phyloP scores from a whole-genome alignment of 805 yeast species.

The Candida easanensis region DNA sequence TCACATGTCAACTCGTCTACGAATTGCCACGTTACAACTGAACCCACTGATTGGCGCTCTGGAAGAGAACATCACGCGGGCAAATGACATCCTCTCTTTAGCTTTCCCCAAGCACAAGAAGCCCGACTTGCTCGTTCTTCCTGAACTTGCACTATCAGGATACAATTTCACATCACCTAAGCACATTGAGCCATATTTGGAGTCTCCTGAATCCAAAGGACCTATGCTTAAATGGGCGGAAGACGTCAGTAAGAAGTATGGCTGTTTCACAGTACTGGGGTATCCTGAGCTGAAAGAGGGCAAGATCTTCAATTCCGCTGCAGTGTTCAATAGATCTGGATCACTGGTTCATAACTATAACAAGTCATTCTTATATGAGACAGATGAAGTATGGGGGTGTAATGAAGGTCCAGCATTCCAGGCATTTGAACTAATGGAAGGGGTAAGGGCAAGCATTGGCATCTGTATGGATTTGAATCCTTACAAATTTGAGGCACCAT shows the following conservation, averaged over 20 bases:
- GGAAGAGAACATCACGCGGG: conserved; percentile 49
- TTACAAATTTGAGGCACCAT: conserved; percentile 78
- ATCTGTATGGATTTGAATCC: conserved; percentile 96
- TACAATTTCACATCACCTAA: conserved; percentile 57
- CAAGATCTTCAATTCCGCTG: conserved; percentile 66
- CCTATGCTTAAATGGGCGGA: conserved; percentile 56
- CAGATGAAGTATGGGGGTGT: conserved; percentile 83
- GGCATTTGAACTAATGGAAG: conserved; percentile 35
- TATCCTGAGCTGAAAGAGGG: conserved; percentile 59
- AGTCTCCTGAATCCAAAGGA: conserved; percentile 40
- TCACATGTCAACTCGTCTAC: conserved; percentile 31
- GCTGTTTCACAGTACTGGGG: conserved; percentile 74
- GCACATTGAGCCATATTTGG: conserved; percentile 56
- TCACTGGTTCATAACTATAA: conserved; percentile 61
- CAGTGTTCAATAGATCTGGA: conserved; percentile 61
- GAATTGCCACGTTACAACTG: conserved; percentile 65
- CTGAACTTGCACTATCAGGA: conserved; percentile 85
- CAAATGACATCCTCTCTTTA: conserved; percentile 30
- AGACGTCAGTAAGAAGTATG: conserved; percentile 43
- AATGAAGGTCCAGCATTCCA: conserved; percentile 59
- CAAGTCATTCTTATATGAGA: conserved; percentile 71
- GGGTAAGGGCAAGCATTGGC: conserved; percentile 59
- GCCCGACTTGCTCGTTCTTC: conserved; percentile 72
- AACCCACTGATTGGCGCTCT: conserved; percentile 63
- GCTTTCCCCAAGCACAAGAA: conserved; percentile 26